Base-by-base conservation (phyloP, 352 stramenopile species). In the Sclerospora graminicola region DNA sequence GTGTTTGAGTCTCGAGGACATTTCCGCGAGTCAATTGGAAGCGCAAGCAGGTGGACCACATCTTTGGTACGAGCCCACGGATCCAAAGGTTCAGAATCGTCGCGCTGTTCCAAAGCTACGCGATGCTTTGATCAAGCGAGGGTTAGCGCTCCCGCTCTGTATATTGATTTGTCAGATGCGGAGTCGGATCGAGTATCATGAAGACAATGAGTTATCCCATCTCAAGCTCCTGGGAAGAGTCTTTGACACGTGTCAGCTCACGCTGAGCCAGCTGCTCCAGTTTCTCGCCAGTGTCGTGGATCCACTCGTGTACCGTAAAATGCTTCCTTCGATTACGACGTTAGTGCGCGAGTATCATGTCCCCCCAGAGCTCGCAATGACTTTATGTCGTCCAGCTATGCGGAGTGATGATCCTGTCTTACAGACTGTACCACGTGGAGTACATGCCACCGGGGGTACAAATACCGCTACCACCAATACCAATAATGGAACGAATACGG, bases 201-300 rank as follows among this genome's bases (percentile, higher is more conserved):
- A 89, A 29, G 67, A 82, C 43, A 48, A 34, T 40, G 38, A 40
- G 3, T 33, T 72, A 18, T 66, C 48, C 14, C 79, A 94, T 36
- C 40, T 94, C 9, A 94, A 94, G 58, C 48, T 87, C 11, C 64
- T 92, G 9, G 80, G 79, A 6, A 57, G 73, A 14, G 64, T 89
- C 41, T 92, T 83, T 35, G 82, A 94, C 51, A 90, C 72, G 16
- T 89, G 66, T 6, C 81, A 93, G 44, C 78, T 89, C 63, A 89
- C 82, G 16, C 54, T 93, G 2, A 91, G 68, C 26, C 82, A 94
- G 50, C 59, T 94, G 15, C 46, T 92, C n/a, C 74, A 91, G 51
- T 94, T 94, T 38, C 45, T 94, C 4, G 69, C 82, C 27, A 68
- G 71, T 26, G 77, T 84, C 14, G 70, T 89, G 0, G 74, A 89